Evolutionary conservation across 495 filamentous ascomycete species (phyloP).

Genomic region (Neurospora sublineolata): DNA sequence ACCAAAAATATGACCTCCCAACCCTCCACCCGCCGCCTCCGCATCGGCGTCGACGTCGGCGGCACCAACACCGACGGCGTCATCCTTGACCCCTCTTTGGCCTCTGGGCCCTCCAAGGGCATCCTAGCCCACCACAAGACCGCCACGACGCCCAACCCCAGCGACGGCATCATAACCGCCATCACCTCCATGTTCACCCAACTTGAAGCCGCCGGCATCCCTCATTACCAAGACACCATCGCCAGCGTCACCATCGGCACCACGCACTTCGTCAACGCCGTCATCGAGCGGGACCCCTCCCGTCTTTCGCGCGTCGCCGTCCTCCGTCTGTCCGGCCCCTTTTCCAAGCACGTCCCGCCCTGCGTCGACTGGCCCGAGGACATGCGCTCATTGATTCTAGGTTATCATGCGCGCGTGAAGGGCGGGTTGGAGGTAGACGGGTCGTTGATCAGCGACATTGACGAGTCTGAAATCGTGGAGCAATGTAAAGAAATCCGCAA

Average conservation of each 20-base stretch:
- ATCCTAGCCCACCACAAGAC: constrained; percentile 45
- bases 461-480: constrained; percentile 31
- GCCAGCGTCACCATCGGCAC: constrained; percentile 51
- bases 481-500: constrained; percentile 31
- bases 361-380: constrained; percentile 38
- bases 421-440: constrained; percentile 44
- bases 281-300: constrained; percentile 42
- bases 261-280: constrained; percentile 54
- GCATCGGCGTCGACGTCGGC: constrained; percentile 38
- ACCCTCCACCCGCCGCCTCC: constrained; percentile 8
- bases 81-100: constrained; percentile 33
- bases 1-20: not conserved
- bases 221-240: constrained; percentile 25
- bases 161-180: constrained; percentile 39
- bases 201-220: constrained; percentile 13
- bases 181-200: constrained; percentile 33
- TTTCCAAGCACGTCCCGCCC: constrained; percentile 44
- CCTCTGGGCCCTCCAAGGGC: constrained; percentile 23
- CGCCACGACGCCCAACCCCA: constrained; percentile 46
- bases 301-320: constrained; percentile 44
- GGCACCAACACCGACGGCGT: constrained; percentile 55
- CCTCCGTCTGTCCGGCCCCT: constrained; percentile 41
- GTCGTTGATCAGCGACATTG: constrained; percentile 32
- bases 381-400: constrained; percentile 35
- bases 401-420: constrained; percentile 31